Base-by-base conservation (phyloP, 1,284 basidiomycete genomes). In the Sporisorium scitamineum region DNA sequence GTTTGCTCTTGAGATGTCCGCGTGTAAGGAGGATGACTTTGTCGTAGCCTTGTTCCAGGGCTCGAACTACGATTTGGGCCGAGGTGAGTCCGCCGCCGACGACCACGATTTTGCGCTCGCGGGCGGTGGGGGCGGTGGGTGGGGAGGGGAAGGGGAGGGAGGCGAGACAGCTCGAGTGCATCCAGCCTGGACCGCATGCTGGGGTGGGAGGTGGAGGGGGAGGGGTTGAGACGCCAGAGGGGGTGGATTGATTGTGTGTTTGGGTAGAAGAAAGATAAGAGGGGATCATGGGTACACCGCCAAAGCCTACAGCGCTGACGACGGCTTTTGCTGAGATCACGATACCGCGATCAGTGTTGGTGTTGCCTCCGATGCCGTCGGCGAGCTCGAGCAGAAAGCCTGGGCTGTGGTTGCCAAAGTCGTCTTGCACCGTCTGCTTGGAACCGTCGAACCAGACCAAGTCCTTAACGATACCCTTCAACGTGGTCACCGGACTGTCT, bases 81-180 rank as follows among this genome's bases (percentile, higher is more conserved):
- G 85, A 85, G 3, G 86, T 86, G 22, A 87, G 79, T 0, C 85
- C 86, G 29, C 86, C 86, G 5, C 86, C 86, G 18, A 86, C 75
- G 5, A 86, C 78, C 11, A 86, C 63, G n/a, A 83, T 70, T 0
- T 67, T 76, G 0, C 22, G 54, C 18, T 20, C 24, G 3, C 34
- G 44, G 2, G 61, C 10, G 0, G 81, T 77, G 13, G 80, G 59
- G 11, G 61, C 31, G 16, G 32, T 18, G 1, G 69, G 42, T 0
- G 80, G 80, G 13, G 64, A 55, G 2, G 65, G 47, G 47, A 78
- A 82, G 2, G 70, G 69, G 5, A 63, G 62, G 2, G 59, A 42
- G 9, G 80, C 76, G 24, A 86, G 80, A 0, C 83, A 82, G 20
- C 78, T 42, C 0, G 84, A 82, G 51, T 86, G 86, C 39, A 78